Evolutionary conservation across 495 filamentous ascomycete species (phyloP), one percentile per base, ranked within the genome.

Genomic region (Aspergillus wentii): DNA sequence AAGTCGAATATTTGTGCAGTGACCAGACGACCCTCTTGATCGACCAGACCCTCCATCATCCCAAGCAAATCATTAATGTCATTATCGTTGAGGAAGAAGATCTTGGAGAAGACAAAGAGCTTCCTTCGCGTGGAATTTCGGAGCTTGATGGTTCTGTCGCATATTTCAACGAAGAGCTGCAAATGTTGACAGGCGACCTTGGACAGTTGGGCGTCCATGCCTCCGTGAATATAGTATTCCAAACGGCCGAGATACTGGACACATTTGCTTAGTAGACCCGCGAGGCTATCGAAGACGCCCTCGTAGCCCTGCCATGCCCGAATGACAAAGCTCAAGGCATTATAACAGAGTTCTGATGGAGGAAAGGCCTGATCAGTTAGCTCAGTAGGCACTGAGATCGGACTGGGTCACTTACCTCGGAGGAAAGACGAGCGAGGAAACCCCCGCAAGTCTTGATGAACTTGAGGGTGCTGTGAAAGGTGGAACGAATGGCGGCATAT

Each of bases 241-340:
- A 66, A 42, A 5, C 62, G 49, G 27, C 52, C 44, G 27, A 66
- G 43, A 34, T 62, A 66, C 17, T 66, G 54, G 3, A 50, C 46
- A 17, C 62, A 66, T 45, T 50, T 53, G 22, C 61, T 53, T 13
- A 66, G 48, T 5, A 66, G 51, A 32, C 57, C 54, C 0, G 59
- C 57, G 9, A 66, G 48, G 26, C 56, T 61, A 22, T 54, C 59
- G 22, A 66, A 66, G 0, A 61, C 52, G 23, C 53, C 59, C 33
- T 62, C 52, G 34, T 66, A 66, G n/a, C 55, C 59, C 33, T 66
- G 62, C 62, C 62, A 66, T 18, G 62, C 59, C 35, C 59, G 57
- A 9, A 66, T 54, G 27, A 63, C 59, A 30, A 61, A 57, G 17
- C 49, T 58, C 6, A 66, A 33, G 17, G 57, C 62, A 38, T 61